These are phyloP conservation scores for Hypoxylon sp. DNA, from an alignment of 2,329 filamentous ascomycete genomes.

Conservation along the genomic window DNA sequence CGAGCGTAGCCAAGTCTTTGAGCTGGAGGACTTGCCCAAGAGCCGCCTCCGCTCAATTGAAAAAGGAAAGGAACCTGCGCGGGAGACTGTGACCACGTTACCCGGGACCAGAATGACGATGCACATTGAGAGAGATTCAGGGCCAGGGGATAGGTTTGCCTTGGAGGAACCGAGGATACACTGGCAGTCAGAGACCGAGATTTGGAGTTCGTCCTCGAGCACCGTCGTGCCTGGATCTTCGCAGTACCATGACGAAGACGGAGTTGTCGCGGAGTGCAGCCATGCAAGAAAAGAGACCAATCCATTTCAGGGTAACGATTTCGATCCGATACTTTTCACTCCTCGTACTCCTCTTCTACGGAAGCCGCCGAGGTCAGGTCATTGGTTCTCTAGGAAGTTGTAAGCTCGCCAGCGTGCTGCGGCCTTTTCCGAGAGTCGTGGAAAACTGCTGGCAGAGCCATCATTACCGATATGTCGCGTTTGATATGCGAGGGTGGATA, in stretches of 20 bases:
- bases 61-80: neutral
- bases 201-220: neutral
- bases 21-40: neutral
- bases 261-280: neutral
- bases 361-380: neutral
- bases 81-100: neutral
- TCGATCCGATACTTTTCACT: neutral
- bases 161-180: too few relatives aligned
- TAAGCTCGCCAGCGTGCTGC: neutral
- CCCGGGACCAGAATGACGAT: neutral
- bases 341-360: neutral
- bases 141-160: neutral
- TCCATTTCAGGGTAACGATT: neutral
- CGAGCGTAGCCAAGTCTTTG: neutral
- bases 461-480: neutral
- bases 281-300: neutral
- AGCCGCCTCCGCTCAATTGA: neutral
- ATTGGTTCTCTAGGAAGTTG: slow-evolving; percentile 8
- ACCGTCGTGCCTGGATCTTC: neutral
- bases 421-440: neutral
- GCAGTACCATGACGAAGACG: neutral
- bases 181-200: neutral
- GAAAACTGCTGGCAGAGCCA: neutral
- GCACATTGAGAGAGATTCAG: neutral
- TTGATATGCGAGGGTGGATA: neutral